These are phyloP conservation scores for Coccomyxa subellipsoidea DNA, from an alignment of 163 green algal genomes.

Conservation along the genomic window DNA sequence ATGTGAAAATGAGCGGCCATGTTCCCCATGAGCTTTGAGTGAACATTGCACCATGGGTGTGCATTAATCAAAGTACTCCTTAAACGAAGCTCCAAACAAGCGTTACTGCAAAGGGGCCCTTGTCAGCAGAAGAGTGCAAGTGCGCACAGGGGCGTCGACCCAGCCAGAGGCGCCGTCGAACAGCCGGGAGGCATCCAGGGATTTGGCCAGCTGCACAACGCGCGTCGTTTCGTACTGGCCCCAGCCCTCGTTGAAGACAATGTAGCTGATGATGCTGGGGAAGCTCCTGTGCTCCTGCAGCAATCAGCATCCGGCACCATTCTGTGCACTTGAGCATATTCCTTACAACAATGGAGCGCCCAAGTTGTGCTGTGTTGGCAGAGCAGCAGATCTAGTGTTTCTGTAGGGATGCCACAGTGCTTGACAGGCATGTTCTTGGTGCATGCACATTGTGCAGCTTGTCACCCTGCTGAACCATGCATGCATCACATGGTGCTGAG, in stretches of 20 bases:
- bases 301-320: background rate
- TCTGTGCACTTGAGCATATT: background rate
- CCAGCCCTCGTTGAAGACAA: constrained; percentile 36
- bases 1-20: too few species aligned
- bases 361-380: too few species aligned
- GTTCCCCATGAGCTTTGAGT: too few species aligned
- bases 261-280: constrained; percentile 27
- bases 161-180: constrained; percentile 27
- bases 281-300: constrained; percentile 24
- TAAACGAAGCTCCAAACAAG: background rate
- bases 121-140: too few species aligned
- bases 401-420: background rate
- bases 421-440: background rate
- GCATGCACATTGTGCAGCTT: too few species aligned
- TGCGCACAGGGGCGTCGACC: constrained; percentile 16
- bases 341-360: too few species aligned
- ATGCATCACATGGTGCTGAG: too few species aligned
- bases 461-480: too few species aligned
- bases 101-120: too few species aligned
- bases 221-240: constrained; percentile 28
- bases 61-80: background rate
- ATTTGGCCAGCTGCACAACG: background rate
- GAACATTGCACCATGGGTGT: too few species aligned
- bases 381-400: background rate
- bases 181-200: constrained; percentile 20